Conservation (phyloP, 1,139 yeast species). For the Yamadazyma atmosphaerica region DNA sequence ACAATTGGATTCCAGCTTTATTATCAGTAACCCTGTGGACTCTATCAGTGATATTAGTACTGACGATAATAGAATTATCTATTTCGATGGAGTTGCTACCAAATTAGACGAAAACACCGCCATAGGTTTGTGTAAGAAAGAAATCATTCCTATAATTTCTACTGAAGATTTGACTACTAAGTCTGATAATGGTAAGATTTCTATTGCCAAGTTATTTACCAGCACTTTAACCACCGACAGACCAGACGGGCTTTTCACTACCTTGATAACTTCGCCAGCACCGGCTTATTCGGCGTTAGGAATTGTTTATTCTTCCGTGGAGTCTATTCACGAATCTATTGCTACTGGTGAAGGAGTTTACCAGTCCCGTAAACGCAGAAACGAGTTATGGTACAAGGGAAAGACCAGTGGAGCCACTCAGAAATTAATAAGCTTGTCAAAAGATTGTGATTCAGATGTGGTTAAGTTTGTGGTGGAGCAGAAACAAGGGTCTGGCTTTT, state of each 20-base stretch:
- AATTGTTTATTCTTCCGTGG: constrained; percentile 83
- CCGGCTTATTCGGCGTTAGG: constrained; percentile 66
- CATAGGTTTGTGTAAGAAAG: constrained; percentile 28
- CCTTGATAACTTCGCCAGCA: constrained; percentile 73
- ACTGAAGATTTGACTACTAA: constrained; percentile 42
- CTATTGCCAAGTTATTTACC: constrained; percentile 55
- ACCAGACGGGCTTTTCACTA: constrained; percentile 79
- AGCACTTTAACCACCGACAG: constrained; percentile 75
- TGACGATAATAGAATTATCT: constrained; percentile 48
- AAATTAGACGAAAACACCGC: constrained; percentile 27
- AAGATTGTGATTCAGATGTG: constrained; percentile 93
- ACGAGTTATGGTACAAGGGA: constrained; percentile 92
- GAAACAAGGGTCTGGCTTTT: constrained; percentile 76
- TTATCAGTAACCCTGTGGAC: constrained; percentile 19
- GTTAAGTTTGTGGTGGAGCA: constrained; percentile 84
- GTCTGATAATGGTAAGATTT: constrained; percentile 26
- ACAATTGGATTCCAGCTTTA: constrained; percentile 24
- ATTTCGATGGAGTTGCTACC: constrained; percentile 21
- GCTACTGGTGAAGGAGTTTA: constrained; percentile 86
- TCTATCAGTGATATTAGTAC: constrained; percentile 15
- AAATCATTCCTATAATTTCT: constrained; percentile 51
- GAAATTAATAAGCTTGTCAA: constrained; percentile 58
- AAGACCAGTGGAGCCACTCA: constrained; percentile 95
- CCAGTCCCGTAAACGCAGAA: constrained; percentile 84
- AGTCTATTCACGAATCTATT: constrained; percentile 80